phyloP scores from a whole-genome alignment of 73 alveolate genomes.

The Breviolum minutum region DNA sequence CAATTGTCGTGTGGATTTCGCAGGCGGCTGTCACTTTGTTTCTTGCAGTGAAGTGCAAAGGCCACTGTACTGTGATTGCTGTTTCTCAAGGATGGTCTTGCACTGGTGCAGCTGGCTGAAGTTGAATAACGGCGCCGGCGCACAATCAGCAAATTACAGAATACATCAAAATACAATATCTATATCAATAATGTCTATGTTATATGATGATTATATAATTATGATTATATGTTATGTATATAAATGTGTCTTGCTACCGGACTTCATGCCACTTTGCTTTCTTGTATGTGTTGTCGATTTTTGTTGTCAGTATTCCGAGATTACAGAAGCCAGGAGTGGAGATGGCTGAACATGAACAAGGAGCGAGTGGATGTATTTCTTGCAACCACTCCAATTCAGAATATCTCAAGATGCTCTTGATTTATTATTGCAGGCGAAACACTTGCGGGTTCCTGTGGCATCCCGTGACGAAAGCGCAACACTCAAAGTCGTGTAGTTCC shows the following conservation, averaged over 20 bases:
- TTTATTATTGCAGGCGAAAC: background rate
- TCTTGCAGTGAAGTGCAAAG: background rate
- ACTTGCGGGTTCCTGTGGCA: background rate
- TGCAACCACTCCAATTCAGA: background rate
- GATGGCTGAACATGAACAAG: constrained; percentile 8
- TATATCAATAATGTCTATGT: too few species aligned
- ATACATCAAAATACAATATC: too few species aligned
- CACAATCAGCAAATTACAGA: background rate
- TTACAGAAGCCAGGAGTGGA: constrained; percentile 40
- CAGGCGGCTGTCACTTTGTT: background rate
- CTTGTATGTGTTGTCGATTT: background rate
- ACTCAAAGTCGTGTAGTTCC: too few species aligned
- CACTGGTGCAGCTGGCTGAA: constrained; percentile 3
- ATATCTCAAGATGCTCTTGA: background rate
- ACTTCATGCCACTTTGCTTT: background rate
- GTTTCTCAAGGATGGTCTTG: constrained; percentile 24
- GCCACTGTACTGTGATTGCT: background rate
- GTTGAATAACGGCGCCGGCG: background rate
- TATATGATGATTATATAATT: too few species aligned
- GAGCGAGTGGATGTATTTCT: background rate
- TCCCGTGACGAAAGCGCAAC: background rate
- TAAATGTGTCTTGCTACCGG: too few species aligned
- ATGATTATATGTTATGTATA: too few species aligned
- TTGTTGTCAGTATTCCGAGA: background rate
- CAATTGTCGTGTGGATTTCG: constrained; percentile 29